Conservation (phyloP, 2,329 filamentous ascomycete species). For the Fusarium sp. region DNA sequence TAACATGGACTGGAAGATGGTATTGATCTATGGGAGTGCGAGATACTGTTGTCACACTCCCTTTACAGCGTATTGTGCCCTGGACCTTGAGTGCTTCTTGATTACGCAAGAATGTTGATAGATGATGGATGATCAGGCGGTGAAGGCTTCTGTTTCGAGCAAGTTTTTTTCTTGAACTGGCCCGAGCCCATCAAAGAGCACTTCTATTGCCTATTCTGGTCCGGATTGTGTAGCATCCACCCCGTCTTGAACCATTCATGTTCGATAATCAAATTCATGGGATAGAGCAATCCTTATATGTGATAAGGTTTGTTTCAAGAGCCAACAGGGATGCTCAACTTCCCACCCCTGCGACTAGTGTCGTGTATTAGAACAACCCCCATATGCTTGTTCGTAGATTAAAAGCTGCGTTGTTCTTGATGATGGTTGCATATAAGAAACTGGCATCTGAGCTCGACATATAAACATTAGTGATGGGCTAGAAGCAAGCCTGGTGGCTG, state of each 20-base stretch:
- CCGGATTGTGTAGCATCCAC: not conserved
- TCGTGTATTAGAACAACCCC: conserved; percentile 1
- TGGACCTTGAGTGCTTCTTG: not conserved
- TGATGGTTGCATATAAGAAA: conserved; percentile 1
- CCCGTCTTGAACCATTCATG: not conserved
- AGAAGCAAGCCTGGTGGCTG: conserved; percentile 6
- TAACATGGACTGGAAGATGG: not conserved
- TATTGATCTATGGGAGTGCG: not conserved
- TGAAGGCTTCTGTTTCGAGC: conserved; percentile 11
- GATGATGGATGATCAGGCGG: conserved; percentile 19
- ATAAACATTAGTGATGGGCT: not conserved
- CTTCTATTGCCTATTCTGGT: conserved; percentile 4
- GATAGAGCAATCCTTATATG: conserved; percentile 1
- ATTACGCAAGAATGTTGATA: conserved; percentile 3
- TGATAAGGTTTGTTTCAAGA: conserved; percentile 17
- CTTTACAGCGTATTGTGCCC: not conserved
- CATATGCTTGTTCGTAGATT: conserved; percentile 6
- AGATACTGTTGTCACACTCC: not conserved
- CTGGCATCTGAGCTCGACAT: conserved; percentile 1
- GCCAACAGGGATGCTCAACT: not conserved
- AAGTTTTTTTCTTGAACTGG: conserved; percentile 1
- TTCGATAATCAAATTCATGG: not conserved
- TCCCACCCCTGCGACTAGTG: conserved; percentile 4
- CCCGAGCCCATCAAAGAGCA: not conserved
- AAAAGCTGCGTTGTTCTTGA: not conserved